phyloP scores from a whole-genome alignment of 2,329 filamentous ascomycete species.

The Trichoderma sp. region DNA sequence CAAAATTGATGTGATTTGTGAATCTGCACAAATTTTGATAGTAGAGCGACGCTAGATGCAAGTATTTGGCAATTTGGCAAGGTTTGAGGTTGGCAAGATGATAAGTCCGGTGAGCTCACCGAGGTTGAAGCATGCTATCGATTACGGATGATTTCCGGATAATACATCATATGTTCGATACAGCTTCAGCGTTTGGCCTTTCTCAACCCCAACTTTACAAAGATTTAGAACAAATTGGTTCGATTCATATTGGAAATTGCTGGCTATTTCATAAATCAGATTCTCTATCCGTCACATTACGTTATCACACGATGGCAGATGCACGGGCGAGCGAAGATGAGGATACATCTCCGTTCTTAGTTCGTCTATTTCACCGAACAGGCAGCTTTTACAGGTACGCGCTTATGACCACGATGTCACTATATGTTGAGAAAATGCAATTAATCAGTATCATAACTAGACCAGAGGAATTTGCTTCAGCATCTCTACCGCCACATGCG shows the following conservation, averaged over 20 bases:
- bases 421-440: not conserved
- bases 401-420: not conserved
- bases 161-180: conserved; percentile 18
- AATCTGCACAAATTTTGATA: too few relatives aligned
- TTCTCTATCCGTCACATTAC: too few relatives aligned
- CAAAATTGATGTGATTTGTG: not conserved
- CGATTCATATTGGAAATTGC: not conserved
- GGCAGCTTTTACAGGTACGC: conserved; percentile 67
- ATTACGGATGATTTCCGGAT: conserved; percentile 32
- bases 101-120: not conserved
- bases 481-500: conserved; percentile 62
- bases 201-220: not conserved
- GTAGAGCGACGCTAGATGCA: not conserved
- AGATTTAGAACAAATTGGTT: not conserved
- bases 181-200: not conserved
- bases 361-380: conserved; percentile 80
- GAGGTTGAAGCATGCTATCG: conserved; percentile 23
- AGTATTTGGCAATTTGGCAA: not conserved
- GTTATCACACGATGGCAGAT: not conserved
- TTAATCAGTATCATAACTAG: conserved; percentile 39
- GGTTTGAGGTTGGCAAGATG: not conserved
- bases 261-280: not conserved
- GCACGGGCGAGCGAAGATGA: conserved; percentile 47
- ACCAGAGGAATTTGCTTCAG: conserved; percentile 66
- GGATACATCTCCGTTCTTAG: conserved; percentile 75